These are phyloP conservation scores for Taphrina deformans DNA, from an alignment of 1,139 yeast genomes.

Conservation along the genomic window DNA sequence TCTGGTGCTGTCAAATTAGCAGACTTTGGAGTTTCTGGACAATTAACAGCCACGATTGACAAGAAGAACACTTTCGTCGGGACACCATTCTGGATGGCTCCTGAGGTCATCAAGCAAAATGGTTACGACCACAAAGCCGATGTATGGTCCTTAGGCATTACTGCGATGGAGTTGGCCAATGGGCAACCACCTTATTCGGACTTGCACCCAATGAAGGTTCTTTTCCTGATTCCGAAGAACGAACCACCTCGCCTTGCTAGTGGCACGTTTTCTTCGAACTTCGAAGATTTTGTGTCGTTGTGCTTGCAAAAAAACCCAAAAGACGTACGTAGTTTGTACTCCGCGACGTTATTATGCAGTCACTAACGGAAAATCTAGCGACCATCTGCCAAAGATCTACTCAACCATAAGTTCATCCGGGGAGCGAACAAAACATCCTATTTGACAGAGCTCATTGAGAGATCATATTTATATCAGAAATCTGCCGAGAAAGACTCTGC, in stretches of 20 bases:
- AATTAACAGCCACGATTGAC: slow-evolving; percentile 60
- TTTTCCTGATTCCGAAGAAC: slow-evolving; percentile 67
- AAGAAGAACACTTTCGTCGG: slow-evolving; percentile 77
- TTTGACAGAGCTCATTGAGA: slow-evolving; percentile 37
- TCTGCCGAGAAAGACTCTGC: background rate
- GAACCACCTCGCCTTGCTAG: slow-evolving; percentile 64
- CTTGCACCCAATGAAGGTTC: slow-evolving; percentile 70
- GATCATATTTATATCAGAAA: background rate
- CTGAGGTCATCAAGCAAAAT: slow-evolving; percentile 64
- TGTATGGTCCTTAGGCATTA: slow-evolving; percentile 85
- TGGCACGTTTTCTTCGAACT: slow-evolving; percentile 50
- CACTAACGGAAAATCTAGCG: slow-evolving; percentile 34
- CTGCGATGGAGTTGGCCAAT: slow-evolving; percentile 69
- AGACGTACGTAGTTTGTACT: slow-evolving; percentile 38
- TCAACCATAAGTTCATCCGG: slow-evolving; percentile 38
- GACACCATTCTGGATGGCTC: slow-evolving; percentile 94
- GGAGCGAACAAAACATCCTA: slow-evolving; percentile 37
- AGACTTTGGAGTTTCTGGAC: slow-evolving; percentile 87
- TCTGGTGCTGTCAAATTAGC: slow-evolving; percentile 68
- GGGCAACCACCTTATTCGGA: slow-evolving; percentile 73
- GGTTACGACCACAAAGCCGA: slow-evolving; percentile 74
- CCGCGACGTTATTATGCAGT: background rate
- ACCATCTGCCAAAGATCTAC: slow-evolving; percentile 41
- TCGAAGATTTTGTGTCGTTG: slow-evolving; percentile 60
- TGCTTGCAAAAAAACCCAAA: slow-evolving; percentile 63